Conservation (phyloP, 176 grass and related monocot genomes). For the Poa annua region DNA sequence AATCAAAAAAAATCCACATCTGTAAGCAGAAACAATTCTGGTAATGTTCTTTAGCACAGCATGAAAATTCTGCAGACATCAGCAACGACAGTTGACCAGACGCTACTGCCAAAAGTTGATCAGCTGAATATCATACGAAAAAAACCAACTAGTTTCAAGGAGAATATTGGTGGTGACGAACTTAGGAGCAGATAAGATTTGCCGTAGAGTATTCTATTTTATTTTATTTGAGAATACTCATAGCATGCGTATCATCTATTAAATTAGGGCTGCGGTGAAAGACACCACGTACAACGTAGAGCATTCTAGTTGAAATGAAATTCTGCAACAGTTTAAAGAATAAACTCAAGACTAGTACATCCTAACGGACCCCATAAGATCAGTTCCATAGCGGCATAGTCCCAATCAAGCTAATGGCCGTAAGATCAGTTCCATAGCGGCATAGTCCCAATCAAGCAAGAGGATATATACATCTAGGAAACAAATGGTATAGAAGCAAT, state of each 20-base stretch:
- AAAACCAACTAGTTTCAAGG: neutral
- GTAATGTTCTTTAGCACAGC: neutral
- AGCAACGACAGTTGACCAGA: conserved; percentile 9
- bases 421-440: too few relatives aligned
- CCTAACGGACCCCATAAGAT: conserved; percentile 13
- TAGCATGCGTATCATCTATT: too few relatives aligned
- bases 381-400: neutral
- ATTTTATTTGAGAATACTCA: too few relatives aligned
- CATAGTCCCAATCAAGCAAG: neutral
- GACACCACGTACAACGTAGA: too few relatives aligned
- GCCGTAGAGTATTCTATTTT: neutral
- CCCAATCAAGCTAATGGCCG: too few relatives aligned
- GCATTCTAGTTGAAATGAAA: conserved; percentile 14
- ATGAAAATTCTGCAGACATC: conserved; percentile 18
- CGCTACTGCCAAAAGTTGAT: conserved; percentile 16
- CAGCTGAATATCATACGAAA: conserved; percentile 13
- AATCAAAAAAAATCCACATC: conserved; percentile 21
- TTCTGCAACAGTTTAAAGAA: conserved; percentile 22
- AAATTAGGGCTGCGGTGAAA: too few relatives aligned
- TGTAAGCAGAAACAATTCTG: conserved; percentile 41
- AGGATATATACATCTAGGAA: conserved; percentile 8
- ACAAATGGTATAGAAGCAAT: conserved; percentile 26
- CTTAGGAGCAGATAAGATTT: conserved; percentile 3
- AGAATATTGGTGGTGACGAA: neutral
- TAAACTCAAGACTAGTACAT: conserved; percentile 15